Base-by-base conservation (phyloP, 768 basidiomycete species). In the Mrakia hoshinonis region DNA sequence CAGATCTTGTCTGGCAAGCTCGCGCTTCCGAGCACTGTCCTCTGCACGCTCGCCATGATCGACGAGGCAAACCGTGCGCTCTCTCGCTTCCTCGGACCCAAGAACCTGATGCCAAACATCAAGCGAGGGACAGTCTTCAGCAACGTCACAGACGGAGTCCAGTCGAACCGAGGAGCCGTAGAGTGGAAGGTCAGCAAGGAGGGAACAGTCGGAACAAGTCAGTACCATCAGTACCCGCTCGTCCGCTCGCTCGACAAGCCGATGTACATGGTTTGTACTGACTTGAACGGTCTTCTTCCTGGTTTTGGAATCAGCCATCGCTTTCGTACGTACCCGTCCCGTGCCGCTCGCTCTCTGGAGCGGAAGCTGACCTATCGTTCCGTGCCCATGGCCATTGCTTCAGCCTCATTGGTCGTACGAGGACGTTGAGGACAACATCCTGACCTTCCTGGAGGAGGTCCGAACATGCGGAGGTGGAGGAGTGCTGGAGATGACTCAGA, bases 31-130 rank as follows among this genome's bases (percentile, higher is more conserved):
- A 92, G 90, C 18, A 87, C 90, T 55, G 89, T 93, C 75, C 84
- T 98, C 34, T 90, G 89, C 67, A 91, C 91, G 0, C 86, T 91
- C 3, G 95, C 76, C 85, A 92, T 67, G 85, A 86, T 73, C 13
- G 75, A 89, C 5, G 87, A 85, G 76, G 43, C 58, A 4, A 39
- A 52, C 3, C 48, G 49, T 9, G 24, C 1, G 6, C 84, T 98
- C 2, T 93, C 86, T 79, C 81, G 90, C 81, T 81, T 89, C 79
- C 82, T 90, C 80, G 80, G 95, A 75, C 94, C 92, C 51, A 86
- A 91, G 66, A 95, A 95, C 69, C 81, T 98, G 55, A 96, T 99
- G 94, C 96, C 96, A 13, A 89, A 90, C 9, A 91, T 89, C 73
- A 87, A 93, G 79, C 85, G 93, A 70, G 96, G 96, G 5, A 94